These are phyloP conservation scores for Coccomyxa sp. DNA, from an alignment of 139 green algal genomes.

Conservation along the genomic window DNA sequence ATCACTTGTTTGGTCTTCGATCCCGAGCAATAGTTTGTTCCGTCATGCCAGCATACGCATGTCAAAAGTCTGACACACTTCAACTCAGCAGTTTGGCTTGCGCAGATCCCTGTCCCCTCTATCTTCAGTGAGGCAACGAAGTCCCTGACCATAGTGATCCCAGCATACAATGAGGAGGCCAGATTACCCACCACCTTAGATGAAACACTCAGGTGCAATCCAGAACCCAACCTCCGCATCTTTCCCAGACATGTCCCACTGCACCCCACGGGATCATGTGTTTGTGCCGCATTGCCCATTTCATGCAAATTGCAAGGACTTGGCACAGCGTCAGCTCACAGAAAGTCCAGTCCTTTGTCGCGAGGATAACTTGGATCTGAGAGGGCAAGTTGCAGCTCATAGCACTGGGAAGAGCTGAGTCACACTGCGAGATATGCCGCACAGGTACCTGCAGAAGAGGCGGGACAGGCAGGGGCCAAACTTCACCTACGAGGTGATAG, in stretches of 20 bases:
- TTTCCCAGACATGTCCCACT: background rate
- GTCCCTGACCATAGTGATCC: conserved; percentile 74
- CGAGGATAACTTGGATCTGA: background rate
- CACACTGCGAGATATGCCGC: background rate
- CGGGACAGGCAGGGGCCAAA: conserved; percentile 58
- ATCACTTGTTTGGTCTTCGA: background rate
- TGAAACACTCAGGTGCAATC: conserved; percentile 59
- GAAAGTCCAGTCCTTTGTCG: background rate
- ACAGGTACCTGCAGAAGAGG: conserved; percentile 62
- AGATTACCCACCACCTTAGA: conserved; percentile 73
- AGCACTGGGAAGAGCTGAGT: background rate
- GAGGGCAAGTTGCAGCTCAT: background rate
- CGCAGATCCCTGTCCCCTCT: conserved; percentile 52
- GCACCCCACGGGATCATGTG: background rate
- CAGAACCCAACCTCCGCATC: no score
- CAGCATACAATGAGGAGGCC: conserved; percentile 94
- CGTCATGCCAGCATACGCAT: background rate
- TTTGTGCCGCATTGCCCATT: background rate
- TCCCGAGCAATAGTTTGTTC: background rate
- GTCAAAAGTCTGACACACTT: background rate
- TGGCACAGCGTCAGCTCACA: background rate
- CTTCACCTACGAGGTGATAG: conserved; percentile 91
- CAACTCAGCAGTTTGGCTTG: background rate
- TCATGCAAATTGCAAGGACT: background rate
- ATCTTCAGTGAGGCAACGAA: conserved; percentile 67